phyloP scores from a whole-genome alignment of 2,329 filamentous ascomycete genomes.

The Fonsecaea pedrosoi region DNA sequence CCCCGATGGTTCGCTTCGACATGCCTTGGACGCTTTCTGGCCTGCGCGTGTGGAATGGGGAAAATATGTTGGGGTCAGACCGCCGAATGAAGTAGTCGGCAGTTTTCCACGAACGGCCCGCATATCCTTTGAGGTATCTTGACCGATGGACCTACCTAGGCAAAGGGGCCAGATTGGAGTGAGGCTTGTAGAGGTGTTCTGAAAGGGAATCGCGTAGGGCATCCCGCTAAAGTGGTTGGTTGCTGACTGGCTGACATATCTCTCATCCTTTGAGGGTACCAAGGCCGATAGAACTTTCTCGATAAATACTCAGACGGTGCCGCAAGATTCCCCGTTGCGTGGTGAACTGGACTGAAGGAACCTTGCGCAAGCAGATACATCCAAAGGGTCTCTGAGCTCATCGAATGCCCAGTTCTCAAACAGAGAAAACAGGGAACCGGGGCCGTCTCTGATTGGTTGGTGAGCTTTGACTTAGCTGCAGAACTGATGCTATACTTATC shows the following conservation, averaged over 20 bases:
- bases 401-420: neutral
- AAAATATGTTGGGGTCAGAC: neutral
- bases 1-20: neutral
- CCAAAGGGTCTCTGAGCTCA: neutral
- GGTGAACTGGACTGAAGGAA: neutral
- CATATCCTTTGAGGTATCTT: neutral
- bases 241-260: constrained; percentile 5
- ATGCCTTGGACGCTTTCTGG: neutral
- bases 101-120: neutral
- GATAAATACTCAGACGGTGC: neutral
- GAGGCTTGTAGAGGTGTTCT: neutral
- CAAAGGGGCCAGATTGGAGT: neutral
- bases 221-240: constrained; percentile 4
- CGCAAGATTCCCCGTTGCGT: neutral
- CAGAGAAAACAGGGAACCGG: constrained; percentile 14
- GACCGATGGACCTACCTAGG: neutral
- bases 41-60: neutral
- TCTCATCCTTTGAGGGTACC: neutral
- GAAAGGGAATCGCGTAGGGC: neutral
- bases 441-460: constrained; percentile 20
- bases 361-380: neutral
- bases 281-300: neutral
- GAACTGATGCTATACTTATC: constrained; percentile 30
- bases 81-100: neutral
- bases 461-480: constrained; percentile 14